Conservation (phyloP, 495 filamentous ascomycete species). For the Talaromyces adpressus region DNA sequence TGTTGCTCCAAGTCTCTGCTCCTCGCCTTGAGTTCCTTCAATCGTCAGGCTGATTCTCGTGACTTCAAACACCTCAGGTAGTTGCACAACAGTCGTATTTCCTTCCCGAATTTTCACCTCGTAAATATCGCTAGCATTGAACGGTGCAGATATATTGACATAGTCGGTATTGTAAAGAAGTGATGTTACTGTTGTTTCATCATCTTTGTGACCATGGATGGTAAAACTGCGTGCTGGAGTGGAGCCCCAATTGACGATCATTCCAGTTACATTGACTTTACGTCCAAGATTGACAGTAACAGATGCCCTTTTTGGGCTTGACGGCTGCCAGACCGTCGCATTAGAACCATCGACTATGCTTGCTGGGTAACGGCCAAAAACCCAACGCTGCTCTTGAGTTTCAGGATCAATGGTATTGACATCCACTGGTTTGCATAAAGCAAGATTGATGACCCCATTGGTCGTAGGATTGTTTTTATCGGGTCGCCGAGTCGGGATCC, state of each 20-base stretch:
- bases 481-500: not conserved
- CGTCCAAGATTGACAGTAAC: not conserved
- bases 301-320: not conserved
- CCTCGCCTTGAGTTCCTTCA: not conserved
- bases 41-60: not conserved
- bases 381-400: not conserved
- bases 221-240: not conserved
- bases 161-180: not conserved
- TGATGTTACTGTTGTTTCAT: not conserved
- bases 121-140: slow-evolving; percentile 44
- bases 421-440: slow-evolving; percentile 1
- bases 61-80: not conserved
- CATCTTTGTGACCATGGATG: not conserved
- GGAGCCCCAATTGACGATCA: slow-evolving; percentile 3
- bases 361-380: slow-evolving; percentile 2
- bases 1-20: slow-evolving; percentile 3
- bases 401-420: not conserved
- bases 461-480: not conserved
- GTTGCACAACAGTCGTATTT: not conserved
- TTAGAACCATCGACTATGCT: slow-evolving; percentile 5
- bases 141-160: slow-evolving; percentile 41
- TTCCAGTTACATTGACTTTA: not conserved
- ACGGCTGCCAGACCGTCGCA: slow-evolving; percentile 5
- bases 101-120: slow-evolving; percentile 4
- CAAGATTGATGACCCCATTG: not conserved